Evolutionary conservation across 192 early-diverging fungal species (phyloP).

Genomic region (Lunasporangiospora selenospora): DNA sequence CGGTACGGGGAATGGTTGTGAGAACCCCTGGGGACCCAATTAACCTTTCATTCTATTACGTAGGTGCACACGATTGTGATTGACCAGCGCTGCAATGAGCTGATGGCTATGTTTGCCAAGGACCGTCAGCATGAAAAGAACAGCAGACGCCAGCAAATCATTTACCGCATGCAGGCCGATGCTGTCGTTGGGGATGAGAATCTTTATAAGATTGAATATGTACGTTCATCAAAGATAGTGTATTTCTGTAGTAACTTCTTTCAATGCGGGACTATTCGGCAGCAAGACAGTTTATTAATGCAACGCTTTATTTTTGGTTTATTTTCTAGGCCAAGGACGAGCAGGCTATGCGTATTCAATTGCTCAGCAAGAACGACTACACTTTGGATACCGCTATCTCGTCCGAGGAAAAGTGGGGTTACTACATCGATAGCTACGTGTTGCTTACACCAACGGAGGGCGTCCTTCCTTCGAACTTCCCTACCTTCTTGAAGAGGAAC

Average conservation of each 20-base stretch:
- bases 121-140: constrained; percentile 53
- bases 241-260: too few relatives aligned
- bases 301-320: not conserved
- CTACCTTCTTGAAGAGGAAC: constrained; percentile 81
- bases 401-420: constrained; percentile 92
- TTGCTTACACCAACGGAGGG: constrained; percentile 85
- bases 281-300: too few relatives aligned
- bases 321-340: constrained; percentile 57
- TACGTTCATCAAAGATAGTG: too few relatives aligned
- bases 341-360: constrained; percentile 80
- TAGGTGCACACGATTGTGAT: constrained; percentile 66
- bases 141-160: constrained; percentile 72
- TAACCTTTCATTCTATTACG: not conserved
- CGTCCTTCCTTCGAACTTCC: constrained; percentile 59
- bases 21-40: not conserved
- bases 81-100: constrained; percentile 69
- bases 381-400: constrained; percentile 80
- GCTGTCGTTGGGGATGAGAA: constrained; percentile 81
- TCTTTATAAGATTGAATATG: constrained; percentile 82
- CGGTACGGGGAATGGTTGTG: too few relatives aligned
- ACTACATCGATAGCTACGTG: constrained; percentile 96
- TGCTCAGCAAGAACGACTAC: constrained; percentile 89
- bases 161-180: constrained; percentile 76
- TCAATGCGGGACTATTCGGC: too few relatives aligned
- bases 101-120: constrained; percentile 71